A percentile compares a stretch with the other conserved stretches of the same genome.
phyloP scores from a whole-genome alignment of 2,329 filamentous ascomycete genomes.

The Hymenoscyphus scutula region DNA sequence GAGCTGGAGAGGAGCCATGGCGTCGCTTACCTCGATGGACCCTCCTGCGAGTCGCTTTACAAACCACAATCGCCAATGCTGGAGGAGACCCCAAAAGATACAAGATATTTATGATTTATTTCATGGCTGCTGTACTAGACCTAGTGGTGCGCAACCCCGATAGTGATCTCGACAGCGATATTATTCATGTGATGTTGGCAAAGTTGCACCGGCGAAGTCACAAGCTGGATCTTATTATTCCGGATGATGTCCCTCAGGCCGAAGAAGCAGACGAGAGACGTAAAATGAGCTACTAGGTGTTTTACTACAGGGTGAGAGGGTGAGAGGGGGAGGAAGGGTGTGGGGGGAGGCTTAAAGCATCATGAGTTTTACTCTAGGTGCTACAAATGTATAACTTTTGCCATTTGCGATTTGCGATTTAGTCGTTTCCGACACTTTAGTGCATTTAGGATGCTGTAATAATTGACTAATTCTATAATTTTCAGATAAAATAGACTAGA shows the following conservation, averaged over 20 bases:
- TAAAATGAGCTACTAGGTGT: no score
- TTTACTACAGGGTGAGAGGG: no score
- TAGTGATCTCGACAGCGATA: slow-evolving; percentile 24
- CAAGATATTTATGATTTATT: slow-evolving; percentile 47
- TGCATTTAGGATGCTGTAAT: no score
- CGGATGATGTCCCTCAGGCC: slow-evolving; percentile 10
- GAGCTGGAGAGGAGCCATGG: slow-evolving; percentile 53
- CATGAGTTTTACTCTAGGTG: no score
- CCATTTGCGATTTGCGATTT: no score
- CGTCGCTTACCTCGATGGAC: slow-evolving; percentile 62
- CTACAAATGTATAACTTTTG: no score
- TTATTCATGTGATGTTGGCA: slow-evolving; percentile 41
- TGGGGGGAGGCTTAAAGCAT: no score
- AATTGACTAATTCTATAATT: no score
- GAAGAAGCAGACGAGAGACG: no score
- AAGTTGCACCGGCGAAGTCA: slow-evolving; percentile 45
- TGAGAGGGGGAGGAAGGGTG: no score
- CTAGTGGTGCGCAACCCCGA: slow-evolving; percentile 20
- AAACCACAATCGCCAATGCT: slow-evolving; percentile 44
- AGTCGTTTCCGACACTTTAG: no score
- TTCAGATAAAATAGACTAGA: no score
- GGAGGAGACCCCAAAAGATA: slow-evolving; percentile 47
- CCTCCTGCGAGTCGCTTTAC: slow-evolving; percentile 54
- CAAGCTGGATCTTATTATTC: slow-evolving; percentile 40
- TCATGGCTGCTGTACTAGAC: neutral